A percentile compares a stretch with the other conserved stretches of the same genome.
Evolutionary conservation across 2,329 filamentous ascomycete genomes (phyloP).

Genomic region (Trichoderma cornu-damae): DNA sequence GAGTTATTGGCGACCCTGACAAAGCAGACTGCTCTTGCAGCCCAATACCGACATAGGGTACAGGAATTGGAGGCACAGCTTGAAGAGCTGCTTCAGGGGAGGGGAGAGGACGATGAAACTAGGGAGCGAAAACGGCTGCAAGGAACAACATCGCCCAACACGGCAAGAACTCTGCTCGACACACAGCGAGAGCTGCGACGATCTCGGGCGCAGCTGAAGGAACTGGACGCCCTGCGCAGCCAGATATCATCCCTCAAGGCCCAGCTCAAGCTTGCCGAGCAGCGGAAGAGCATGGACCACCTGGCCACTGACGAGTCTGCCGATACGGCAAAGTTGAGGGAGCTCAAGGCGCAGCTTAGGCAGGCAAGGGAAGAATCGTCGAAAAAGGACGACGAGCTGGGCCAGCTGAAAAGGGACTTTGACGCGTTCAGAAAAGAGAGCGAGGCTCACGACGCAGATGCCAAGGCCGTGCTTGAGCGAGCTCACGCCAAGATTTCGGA

Average conservation of each 20-base stretch:
- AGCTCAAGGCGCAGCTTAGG: slow-evolving; percentile 40
- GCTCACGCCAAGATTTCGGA: slow-evolving; percentile 54
- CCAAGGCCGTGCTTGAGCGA: slow-evolving; percentile 49
- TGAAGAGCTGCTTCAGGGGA: slow-evolving; percentile 37
- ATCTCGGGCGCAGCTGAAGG: slow-evolving; percentile 49
- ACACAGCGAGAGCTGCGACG: slow-evolving; percentile 50
- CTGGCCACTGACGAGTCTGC: slow-evolving; percentile 28
- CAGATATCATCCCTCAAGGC: slow-evolving; percentile 50
- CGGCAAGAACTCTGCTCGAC: slow-evolving; percentile 48
- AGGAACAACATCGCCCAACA: slow-evolving; percentile 43
- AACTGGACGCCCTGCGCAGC: slow-evolving; percentile 47
- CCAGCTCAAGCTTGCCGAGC: slow-evolving; percentile 45
- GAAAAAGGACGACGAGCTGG: slow-evolving; percentile 47
- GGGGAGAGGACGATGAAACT: slow-evolving; percentile 28
- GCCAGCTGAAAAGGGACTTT: slow-evolving; percentile 47
- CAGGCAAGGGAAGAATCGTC: slow-evolving; percentile 41
- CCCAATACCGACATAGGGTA: slow-evolving; percentile 55
- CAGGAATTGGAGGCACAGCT: slow-evolving; percentile 52
- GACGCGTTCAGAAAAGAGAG: slow-evolving; percentile 50
- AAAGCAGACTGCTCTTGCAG: slow-evolving; percentile 52
- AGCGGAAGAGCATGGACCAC: slow-evolving; percentile 25
- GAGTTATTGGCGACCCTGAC: slow-evolving; percentile 50
- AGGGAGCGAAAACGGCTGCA: slow-evolving; percentile 30
- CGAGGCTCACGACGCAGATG: slow-evolving; percentile 50
- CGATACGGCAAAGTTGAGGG: slow-evolving; percentile 30